Percentiles rank a stretch among this genome's conserved stretches.
phyloP scores from a whole-genome alignment of 192 early-diverging fungal species.

The Allomyces macrogynus region DNA sequence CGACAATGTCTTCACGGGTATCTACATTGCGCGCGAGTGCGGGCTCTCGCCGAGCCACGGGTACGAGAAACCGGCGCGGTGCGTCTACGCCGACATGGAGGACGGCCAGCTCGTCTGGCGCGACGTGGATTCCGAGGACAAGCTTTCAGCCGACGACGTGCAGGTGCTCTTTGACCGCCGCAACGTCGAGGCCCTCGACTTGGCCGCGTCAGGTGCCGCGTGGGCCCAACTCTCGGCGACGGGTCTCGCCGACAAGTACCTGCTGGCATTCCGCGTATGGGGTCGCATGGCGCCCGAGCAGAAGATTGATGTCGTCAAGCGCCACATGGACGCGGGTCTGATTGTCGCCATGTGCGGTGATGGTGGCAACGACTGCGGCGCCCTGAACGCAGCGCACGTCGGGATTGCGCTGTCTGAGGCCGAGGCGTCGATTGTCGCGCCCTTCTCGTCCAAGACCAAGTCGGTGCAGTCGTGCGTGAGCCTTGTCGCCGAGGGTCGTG shows the following conservation, averaged over 20 bases:
- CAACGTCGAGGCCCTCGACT: slow-evolving; percentile 25
- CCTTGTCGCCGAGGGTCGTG: slow-evolving; percentile 48
- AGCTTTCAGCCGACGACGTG: slow-evolving; percentile 17
- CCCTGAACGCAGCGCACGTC: slow-evolving; percentile 56
- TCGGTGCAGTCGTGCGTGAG: slow-evolving; percentile 47
- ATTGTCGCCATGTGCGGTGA: slow-evolving; percentile 77
- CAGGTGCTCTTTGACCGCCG: slow-evolving; percentile 10
- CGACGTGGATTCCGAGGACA: slow-evolving; percentile 30
- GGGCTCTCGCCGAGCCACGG: slow-evolving; percentile 31
- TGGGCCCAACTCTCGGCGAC: slow-evolving; percentile 26
- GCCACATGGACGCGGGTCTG: slow-evolving; percentile 50
- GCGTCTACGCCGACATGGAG: slow-evolving; percentile 17
- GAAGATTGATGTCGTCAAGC: slow-evolving; percentile 48
- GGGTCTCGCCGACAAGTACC: slow-evolving; percentile 23
- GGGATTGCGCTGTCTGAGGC: slow-evolving; percentile 62
- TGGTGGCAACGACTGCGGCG: slow-evolving; percentile 71
- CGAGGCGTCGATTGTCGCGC: slow-evolving; percentile 68
- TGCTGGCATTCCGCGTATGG: slow-evolving; percentile 52
- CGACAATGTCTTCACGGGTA: slow-evolving; percentile 51
- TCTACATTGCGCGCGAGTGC: slow-evolving; percentile 44
- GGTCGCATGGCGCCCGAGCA: slow-evolving; percentile 60
- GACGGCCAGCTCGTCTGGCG: slow-evolving; percentile 26
- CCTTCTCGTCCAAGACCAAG: slow-evolving; percentile 43
- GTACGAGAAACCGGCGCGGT: slow-evolving; percentile 32
- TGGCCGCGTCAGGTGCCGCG: slow-evolving; percentile 51